Evolutionary conservation across 352 stramenopile species (phyloP).

Genomic region (Phytophthora pluvialis): DNA sequence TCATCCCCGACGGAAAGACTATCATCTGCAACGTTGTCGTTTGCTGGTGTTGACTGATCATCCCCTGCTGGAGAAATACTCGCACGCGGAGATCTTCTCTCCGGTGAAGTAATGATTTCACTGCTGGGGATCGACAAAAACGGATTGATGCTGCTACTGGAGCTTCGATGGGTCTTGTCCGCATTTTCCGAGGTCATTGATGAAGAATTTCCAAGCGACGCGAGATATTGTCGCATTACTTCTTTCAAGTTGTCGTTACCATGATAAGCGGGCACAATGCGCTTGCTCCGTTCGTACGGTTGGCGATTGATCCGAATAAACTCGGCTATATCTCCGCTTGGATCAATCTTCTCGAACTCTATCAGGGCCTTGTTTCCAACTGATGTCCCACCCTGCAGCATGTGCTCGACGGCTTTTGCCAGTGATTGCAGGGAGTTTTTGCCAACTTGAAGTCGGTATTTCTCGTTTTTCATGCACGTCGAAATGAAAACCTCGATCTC

Average conservation of each 20-base stretch:
- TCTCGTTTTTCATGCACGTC: constrained; percentile 88
- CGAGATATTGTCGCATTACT: constrained; percentile 60
- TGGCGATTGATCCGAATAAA: constrained; percentile 66
- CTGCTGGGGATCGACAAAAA: constrained; percentile 8
- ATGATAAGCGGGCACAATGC: constrained; percentile 52
- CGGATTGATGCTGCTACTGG: constrained; percentile 2
- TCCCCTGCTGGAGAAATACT: constrained; percentile 4
- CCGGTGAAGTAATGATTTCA: constrained; percentile 9
- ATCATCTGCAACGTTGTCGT: constrained; percentile 12
- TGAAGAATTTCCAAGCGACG: constrained; percentile 19
- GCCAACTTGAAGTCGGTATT: constrained; percentile 80
- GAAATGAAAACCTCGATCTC: constrained; percentile 81
- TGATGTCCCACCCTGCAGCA: constrained; percentile 44
- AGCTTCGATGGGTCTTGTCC: constrained; percentile 22
- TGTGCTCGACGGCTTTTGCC: constrained; percentile 72
- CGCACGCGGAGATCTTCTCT: constrained; percentile 21
- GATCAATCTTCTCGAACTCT: constrained; percentile 61
- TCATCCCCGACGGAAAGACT: constrained; percentile 18
- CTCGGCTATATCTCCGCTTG: constrained; percentile 61
- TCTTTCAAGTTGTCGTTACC: constrained; percentile 60
- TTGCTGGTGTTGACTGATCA: constrained; percentile 1
- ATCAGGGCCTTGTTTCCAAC: constrained; percentile 46
- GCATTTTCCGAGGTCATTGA: constrained; percentile 18
- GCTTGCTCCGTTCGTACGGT: constrained; percentile 53
- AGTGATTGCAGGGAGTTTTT: constrained; percentile 82